phyloP scores from a whole-genome alignment of 1,139 yeast genomes.

The Saccharomyces hybrid region DNA sequence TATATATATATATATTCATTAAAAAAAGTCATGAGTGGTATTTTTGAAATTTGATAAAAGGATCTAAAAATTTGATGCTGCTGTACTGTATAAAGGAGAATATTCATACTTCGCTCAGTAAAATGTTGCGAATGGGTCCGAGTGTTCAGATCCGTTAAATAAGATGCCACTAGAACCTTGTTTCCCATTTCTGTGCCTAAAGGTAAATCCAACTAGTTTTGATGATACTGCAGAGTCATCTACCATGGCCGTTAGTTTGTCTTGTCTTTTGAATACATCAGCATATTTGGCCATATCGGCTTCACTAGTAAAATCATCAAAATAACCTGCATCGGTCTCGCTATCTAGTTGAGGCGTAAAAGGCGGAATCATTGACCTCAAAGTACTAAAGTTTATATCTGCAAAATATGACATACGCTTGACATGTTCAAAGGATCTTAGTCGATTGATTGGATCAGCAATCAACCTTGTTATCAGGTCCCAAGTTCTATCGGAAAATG shows the following conservation, averaged over 20 bases:
- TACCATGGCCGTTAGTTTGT: constrained; percentile 73
- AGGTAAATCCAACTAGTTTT: constrained; percentile 92
- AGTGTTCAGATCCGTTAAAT: constrained; percentile 33
- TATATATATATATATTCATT: background rate
- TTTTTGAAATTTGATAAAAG: background rate
- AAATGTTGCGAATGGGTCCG: constrained; percentile 38
- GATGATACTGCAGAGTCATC: constrained; percentile 58
- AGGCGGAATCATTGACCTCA: constrained; percentile 76
- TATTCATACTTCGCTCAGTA: constrained; percentile 19
- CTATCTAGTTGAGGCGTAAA: constrained; percentile 94
- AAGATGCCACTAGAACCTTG: constrained; percentile 34
- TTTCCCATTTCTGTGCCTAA: constrained; percentile 70
- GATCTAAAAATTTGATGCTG: background rate
- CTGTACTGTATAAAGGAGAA: too few relatives aligned
- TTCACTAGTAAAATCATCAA: constrained; percentile 93
- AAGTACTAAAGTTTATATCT: constrained; percentile 69
- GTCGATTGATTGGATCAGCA: constrained; percentile 69
- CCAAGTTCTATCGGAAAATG: constrained; percentile 97
- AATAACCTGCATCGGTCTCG: constrained; percentile 97
- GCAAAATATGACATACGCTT: constrained; percentile 72
- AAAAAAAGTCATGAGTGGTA: background rate
- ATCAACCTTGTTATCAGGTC: constrained; percentile 69
- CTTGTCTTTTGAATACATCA: constrained; percentile 88
- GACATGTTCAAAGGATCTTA: constrained; percentile 73
- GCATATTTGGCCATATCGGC: constrained; percentile 96